Conservation (phyloP, 2,329 filamentous ascomycete genomes). For the Hypoxylon sp. region DNA sequence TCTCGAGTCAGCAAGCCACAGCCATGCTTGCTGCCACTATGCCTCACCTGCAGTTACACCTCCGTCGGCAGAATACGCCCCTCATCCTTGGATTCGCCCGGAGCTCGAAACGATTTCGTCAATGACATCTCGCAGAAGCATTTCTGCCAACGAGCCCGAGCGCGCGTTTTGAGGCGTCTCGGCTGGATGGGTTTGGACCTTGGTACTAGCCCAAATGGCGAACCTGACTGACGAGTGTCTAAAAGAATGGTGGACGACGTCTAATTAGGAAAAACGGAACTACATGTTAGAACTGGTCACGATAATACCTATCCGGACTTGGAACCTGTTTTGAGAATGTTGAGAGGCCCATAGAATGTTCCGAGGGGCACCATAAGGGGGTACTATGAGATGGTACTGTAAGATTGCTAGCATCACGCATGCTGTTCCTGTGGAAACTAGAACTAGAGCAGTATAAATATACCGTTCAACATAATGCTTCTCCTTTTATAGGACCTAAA, state of each 20-base stretch:
- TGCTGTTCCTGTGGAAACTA: slow-evolving; percentile 11
- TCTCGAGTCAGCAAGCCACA: slow-evolving; percentile 22
- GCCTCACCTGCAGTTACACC: slow-evolving; percentile 14
- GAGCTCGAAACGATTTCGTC: slow-evolving; percentile 17
- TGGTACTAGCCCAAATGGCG: neutral
- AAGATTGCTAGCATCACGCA: slow-evolving; percentile 17
- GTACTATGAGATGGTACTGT: slow-evolving; percentile 11
- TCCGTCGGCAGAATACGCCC: slow-evolving; percentile 2
- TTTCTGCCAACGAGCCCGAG: slow-evolving; percentile 21
- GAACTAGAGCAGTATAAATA: slow-evolving; percentile 10
- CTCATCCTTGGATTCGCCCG: neutral
- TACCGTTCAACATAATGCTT: neutral
- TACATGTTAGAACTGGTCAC: neutral
- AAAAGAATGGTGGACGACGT: neutral
- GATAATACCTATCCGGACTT: neutral
- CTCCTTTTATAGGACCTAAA: neutral
- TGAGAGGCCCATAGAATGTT: slow-evolving; percentile 10
- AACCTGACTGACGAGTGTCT: neutral
- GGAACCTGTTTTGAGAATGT: neutral
- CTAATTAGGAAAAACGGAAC: neutral
- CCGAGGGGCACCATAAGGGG: neutral
- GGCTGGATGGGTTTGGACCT: neutral
- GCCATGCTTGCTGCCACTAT: slow-evolving; percentile 15
- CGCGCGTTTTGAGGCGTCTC: neutral
- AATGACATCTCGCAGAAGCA: slow-evolving; percentile 23